Percentiles rank a stretch among this genome's conserved stretches.
Evolutionary conservation across 148 eudicot species (phyloP).

Genomic region (Beta vulgaris): DNA sequence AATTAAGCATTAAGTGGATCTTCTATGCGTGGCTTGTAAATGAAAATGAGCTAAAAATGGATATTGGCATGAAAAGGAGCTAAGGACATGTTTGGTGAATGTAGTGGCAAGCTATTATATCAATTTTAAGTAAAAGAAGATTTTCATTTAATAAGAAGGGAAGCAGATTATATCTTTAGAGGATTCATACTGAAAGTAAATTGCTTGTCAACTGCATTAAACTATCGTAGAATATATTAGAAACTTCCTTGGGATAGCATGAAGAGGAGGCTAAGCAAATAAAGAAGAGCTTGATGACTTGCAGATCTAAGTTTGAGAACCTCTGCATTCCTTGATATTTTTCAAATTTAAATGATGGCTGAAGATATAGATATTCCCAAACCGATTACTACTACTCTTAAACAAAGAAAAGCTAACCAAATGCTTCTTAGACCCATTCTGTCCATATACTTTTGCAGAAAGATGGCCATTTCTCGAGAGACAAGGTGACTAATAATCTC

Average conservation of each 20-base stretch:
- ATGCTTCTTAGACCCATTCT: too few species aligned
- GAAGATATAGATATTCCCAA: too few species aligned
- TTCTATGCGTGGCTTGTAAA: background rate
- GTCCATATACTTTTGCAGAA: background rate
- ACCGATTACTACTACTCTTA: background rate
- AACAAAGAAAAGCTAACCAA: too few species aligned
- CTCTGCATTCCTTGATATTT: background rate
- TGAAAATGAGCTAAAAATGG: background rate
- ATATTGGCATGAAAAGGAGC: background rate
- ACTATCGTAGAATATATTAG: too few species aligned
- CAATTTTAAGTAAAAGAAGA: background rate
- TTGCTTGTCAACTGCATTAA: background rate
- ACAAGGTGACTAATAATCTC: background rate
- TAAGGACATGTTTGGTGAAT: too few species aligned
- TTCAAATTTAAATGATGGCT: too few species aligned
- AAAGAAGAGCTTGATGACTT: background rate
- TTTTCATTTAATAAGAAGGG: background rate
- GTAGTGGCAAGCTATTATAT: background rate
- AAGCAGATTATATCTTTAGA: background rate
- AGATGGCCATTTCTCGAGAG: background rate
- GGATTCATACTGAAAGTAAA: background rate
- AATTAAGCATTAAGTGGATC: too few species aligned
- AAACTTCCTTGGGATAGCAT: background rate
- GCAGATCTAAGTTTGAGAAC: background rate
- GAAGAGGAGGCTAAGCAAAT: background rate